Base-by-base conservation (phyloP, 225 moss, liverwort and hornwort species). In the Neckera pumila region DNA sequence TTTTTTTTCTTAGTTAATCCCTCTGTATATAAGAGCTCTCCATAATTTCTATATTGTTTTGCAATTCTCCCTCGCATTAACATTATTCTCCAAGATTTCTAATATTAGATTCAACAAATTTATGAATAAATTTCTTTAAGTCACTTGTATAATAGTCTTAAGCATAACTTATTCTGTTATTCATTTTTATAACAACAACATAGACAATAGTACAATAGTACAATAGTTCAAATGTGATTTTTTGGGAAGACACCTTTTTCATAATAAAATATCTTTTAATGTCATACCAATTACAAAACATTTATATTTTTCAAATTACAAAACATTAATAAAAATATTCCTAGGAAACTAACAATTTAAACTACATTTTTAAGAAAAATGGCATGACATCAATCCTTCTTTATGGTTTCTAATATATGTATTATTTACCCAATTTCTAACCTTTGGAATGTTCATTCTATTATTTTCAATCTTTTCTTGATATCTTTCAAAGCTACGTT, bases 21-120 rank as follows among this genome's bases (percentile, higher is more conserved):
- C 54, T 98, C 98, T 17, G 87, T 89, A 62, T 98, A 98, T 14
- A 98, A 90, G 42, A 98, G 91, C 80, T 98, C 98, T 49, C 98
- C 98, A 79, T 98, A 98, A 76, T 98, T 98, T 85, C 88, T 94
- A 85, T 94, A 98, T 90, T 98, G 95, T 86, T 95, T 97, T 75
- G 98, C 96, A 79, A 90, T 95, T 81, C 90, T 95, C 36, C 94
- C 98, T 86, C 97, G 96, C 95, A 95, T 94, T 30, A 95, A 87
- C 98, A 96, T 96, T 80, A 97, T 90, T 88, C 88, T 94, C 95
- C 95, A 97, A 80, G 98, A 98, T 91, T 92, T 95, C 98, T 98
- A 95, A 81, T 17, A 77, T 67, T 69, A 25, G 9, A 57, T 9
- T 73, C 74, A 89, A 21, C 11, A 85, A 40, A 82, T 49, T 43